These are phyloP conservation scores for Rasamsonia emersonii DNA, from an alignment of 2,329 filamentous ascomycete species.

Conservation along the genomic window DNA sequence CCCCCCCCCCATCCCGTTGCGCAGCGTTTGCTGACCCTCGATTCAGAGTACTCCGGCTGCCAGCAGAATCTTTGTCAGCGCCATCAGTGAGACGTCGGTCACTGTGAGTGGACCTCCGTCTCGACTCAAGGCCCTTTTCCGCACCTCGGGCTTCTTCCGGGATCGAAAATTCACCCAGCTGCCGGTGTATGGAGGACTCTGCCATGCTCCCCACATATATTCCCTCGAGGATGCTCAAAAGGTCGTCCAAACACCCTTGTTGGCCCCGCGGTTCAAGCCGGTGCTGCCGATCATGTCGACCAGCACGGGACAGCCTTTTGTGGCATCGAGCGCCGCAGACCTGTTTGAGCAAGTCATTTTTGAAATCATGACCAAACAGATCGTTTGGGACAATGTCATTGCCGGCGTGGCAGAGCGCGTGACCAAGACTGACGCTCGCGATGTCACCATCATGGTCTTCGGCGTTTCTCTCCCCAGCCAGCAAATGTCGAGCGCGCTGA, in stretches of 20 bases:
- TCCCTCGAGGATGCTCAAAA: constrained; percentile 10
- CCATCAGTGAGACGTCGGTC: constrained; percentile 12
- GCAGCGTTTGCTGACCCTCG: too few species aligned
- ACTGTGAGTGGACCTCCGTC: constrained; percentile 20
- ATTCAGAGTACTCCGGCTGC: constrained; percentile 11
- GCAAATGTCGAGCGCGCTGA: constrained; percentile 16
- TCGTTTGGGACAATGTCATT: constrained; percentile 14
- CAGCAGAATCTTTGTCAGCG: constrained; percentile 18
- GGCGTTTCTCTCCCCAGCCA: constrained; percentile 18
- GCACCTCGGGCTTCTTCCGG: constrained; percentile 14
- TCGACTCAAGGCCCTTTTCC: constrained; percentile 15
- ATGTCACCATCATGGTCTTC: constrained; percentile 18
- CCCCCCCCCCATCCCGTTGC: too few species aligned
- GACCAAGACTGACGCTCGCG: constrained; percentile 2
- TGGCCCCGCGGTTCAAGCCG: background rate
- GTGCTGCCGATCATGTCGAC: constrained; percentile 12
- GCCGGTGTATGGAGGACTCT: constrained; percentile 21
- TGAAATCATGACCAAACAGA: constrained; percentile 14
- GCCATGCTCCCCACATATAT: constrained; percentile 42
- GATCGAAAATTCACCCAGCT: constrained; percentile 13
- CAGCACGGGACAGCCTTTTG: constrained; percentile 11
- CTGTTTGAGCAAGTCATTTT: constrained; percentile 13
- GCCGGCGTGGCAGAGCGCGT: constrained; percentile 14
- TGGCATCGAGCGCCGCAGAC: constrained; percentile 6
- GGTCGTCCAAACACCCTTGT: constrained; percentile 7